phyloP scores from a whole-genome alignment of 805 yeast species.

The Cyberlindnera saturnus region DNA sequence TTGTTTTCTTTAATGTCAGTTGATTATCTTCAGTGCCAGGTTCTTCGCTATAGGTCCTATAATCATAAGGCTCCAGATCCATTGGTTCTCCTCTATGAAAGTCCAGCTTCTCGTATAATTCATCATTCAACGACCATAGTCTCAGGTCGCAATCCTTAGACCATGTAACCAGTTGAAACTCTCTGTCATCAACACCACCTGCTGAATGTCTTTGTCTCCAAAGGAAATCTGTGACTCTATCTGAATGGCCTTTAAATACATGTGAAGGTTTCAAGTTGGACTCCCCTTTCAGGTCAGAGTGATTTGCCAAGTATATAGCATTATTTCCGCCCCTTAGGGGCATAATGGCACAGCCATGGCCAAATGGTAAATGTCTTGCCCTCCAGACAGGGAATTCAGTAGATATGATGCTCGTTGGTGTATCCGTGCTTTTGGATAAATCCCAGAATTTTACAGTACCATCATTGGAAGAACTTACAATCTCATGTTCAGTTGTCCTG shows the following conservation, averaged over 20 bases:
- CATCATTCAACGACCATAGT: conserved; percentile 65
- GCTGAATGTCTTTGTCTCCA: conserved; percentile 68
- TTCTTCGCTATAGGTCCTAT: conserved; percentile 46
- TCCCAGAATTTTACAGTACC: conserved; percentile 82
- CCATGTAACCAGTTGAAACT: conserved; percentile 92
- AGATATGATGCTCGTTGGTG: conserved; percentile 52
- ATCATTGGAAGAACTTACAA: conserved; percentile 86
- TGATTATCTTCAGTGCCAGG: conserved; percentile 32
- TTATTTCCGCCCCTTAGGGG: conserved; percentile 83
- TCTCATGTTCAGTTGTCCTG: conserved; percentile 46
- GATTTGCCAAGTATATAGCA: conserved; percentile 31
- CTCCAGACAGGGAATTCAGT: conserved; percentile 86
- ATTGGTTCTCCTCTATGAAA: conserved; percentile 34
- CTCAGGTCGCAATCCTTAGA: conserved; percentile 80
- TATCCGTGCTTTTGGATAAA: conserved; percentile 32
- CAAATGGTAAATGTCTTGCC: conserved; percentile 86
- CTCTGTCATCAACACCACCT: conserved; percentile 55
- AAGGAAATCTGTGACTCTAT: conserved; percentile 79
- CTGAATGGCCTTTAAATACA: conserved; percentile 74
- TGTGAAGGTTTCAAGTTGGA: conserved; percentile 45
- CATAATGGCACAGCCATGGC: conserved; percentile 81
- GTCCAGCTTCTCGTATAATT: conserved; percentile 39
- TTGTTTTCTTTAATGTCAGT: conserved; percentile 30
- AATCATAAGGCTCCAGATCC: conserved; percentile 34
- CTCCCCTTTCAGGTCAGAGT: conserved; percentile 23